Evolutionary conservation across 208 protist species (phyloP).

Genomic region (Crithidia mellificae): DNA sequence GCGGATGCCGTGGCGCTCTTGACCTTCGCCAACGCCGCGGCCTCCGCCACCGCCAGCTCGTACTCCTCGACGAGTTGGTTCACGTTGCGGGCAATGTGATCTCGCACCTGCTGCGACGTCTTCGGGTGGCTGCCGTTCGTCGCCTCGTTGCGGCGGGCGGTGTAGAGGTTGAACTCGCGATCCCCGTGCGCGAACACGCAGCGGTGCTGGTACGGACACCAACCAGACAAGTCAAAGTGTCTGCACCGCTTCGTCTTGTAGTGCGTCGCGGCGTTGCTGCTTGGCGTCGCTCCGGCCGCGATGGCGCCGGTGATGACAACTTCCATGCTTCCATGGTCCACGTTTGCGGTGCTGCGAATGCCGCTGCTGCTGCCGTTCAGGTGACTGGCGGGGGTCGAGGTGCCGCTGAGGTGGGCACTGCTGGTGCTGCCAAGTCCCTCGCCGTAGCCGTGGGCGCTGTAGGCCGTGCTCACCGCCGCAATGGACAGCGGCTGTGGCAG

Average conservation of each 20-base stretch:
- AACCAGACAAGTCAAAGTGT: conserved; percentile 32
- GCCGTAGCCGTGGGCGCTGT: not conserved
- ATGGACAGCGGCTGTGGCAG: conserved; percentile 15
- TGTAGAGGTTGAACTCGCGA: conserved; percentile 32
- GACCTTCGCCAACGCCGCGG: conserved; percentile 8
- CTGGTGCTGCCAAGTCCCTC: no score
- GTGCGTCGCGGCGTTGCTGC: conserved; percentile 28
- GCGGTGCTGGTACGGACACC: conserved; percentile 38
- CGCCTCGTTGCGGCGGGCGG: conserved; percentile 17
- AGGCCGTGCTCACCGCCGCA: not conserved
- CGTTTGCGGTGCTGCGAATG: not conserved
- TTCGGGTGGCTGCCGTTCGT: conserved; percentile 6
- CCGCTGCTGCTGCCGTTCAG: not conserved
- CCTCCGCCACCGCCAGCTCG: conserved; percentile 28
- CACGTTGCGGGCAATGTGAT: conserved; percentile 35
- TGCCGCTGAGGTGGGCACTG: conserved; percentile 5
- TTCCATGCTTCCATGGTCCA: conserved; percentile 11
- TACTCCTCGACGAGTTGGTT: conserved; percentile 30
- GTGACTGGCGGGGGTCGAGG: not conserved
- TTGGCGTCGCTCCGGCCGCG: conserved; percentile 9
- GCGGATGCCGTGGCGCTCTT: conserved; percentile 9
- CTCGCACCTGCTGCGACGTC: conserved; percentile 21
- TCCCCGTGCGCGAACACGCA: conserved; percentile 39
- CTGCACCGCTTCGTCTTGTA: conserved; percentile 43
- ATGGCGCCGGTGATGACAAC: conserved; percentile 18